Percentiles rank a stretch among this genome's conserved stretches.
Evolutionary conservation across 108 stramenopile species (phyloP).

Genomic region (Cyclotella cryptica): DNA sequence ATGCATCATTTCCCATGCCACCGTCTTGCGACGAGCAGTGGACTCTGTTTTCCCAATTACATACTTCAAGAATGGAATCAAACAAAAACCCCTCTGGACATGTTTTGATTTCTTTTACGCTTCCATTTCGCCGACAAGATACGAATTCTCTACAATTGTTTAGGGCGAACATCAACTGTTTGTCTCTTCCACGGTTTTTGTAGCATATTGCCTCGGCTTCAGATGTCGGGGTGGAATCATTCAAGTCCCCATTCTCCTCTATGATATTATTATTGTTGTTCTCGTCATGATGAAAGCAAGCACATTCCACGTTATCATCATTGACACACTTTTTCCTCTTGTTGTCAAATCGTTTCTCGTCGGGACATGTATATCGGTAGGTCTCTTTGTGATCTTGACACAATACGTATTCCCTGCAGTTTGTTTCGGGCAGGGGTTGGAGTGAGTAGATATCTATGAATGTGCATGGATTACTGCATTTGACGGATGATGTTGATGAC

Average conservation of each 20-base stretch:
- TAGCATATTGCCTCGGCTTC: slow-evolving; percentile 2
- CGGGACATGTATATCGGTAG: slow-evolving; percentile 7
- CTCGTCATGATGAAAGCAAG: not conserved
- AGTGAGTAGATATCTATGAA: not conserved
- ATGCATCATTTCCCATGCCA: not conserved
- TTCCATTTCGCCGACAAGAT: slow-evolving; percentile 1
- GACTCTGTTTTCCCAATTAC: slow-evolving; percentile 9
- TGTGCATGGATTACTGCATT: slow-evolving; percentile 1
- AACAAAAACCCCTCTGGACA: slow-evolving; percentile 9
- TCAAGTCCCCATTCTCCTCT: not conserved
- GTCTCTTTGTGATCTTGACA: slow-evolving; percentile 14
- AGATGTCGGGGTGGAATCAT: not conserved
- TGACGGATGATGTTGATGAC: not conserved
- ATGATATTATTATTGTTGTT: not conserved
- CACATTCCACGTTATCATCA: not conserved
- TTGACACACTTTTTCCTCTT: slow-evolving; percentile 3
- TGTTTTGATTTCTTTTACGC: not conserved
- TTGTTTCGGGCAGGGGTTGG: slow-evolving; percentile 1
- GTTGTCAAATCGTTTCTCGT: not conserved
- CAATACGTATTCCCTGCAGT: slow-evolving; percentile 2
- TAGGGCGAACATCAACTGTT: not conserved
- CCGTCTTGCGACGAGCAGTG: not conserved
- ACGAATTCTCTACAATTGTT: slow-evolving; percentile 5
- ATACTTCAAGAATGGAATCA: not conserved
- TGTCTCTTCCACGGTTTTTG: not conserved